Base-by-base conservation (phyloP, 2,329 filamentous ascomycete species). In the Macrophomina tecta region DNA sequence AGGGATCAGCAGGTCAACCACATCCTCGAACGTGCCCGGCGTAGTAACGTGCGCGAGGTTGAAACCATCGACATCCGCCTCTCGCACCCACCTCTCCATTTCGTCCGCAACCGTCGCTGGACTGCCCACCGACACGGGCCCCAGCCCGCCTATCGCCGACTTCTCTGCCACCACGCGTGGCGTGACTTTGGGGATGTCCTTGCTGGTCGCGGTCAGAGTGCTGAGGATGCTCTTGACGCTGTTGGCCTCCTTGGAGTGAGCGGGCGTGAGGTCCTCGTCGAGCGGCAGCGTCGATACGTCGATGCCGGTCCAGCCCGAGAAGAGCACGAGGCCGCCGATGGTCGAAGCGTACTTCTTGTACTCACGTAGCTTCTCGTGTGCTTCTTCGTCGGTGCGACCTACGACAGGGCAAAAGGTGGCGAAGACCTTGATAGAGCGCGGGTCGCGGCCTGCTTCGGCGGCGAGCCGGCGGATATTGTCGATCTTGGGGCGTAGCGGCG, bases 251-350 rank as follows among this genome's bases (percentile, higher is more conserved):
- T 79, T 77, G 0, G 85, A 86, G 68, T 89, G 84, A 2, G 81
- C 83, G 0, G 82, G 82, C 0, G 82, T 85, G 68, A 90, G 80
- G 16, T 86, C 85, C 69, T 88, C 82, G 68, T 89, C 87, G 0
- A 88, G 72, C 0, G 86, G 85, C 49, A 89, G 82, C 70, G 81
- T 81, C 3, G 83, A 86, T 16, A 89, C 79, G 70, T 89, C 86
- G 67, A 89, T 87, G 0, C 87, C 87, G 0, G 86, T 87, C 84
- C 84, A 87, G 1, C 85, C 85, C 46, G 82, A 83, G 68, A 87
- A 84, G 0, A 87, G 77, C 0, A 86, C 86, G 1, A 88, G 75
- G 0, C 84, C 86, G 0, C 85, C 86, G 16, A 86, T 76, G 0
- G 82, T 81, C 0, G 82, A 85, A 1, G 83, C 85, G 70, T 89